Percentiles rank a stretch among this genome's conserved stretches.
phyloP scores from a whole-genome alignment of 2,329 filamentous ascomycete genomes.

The Colletotrichum musicola region DNA sequence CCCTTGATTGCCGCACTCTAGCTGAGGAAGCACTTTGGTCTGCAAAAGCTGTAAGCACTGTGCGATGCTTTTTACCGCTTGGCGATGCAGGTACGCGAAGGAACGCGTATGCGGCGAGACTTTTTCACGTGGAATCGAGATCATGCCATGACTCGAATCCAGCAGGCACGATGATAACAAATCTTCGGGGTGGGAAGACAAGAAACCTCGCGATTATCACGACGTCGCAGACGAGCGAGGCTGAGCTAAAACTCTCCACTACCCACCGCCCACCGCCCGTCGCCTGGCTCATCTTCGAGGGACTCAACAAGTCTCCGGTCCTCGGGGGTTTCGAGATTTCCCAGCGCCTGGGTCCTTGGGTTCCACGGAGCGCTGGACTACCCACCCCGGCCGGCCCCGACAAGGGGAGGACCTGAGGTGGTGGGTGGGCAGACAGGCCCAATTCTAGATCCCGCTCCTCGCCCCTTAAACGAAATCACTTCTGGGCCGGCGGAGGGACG shows the following conservation, averaged over 20 bases:
- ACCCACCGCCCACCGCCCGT: too few relatives aligned
- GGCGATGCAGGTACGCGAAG: not conserved
- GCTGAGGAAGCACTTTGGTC: not conserved
- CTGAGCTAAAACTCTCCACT: constrained; percentile 9
- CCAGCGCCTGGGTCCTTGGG: not conserved
- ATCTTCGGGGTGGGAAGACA: not conserved
- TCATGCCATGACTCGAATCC: not conserved
- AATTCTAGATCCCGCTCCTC: constrained; percentile 13
- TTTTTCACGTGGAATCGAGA: not conserved
- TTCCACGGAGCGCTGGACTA: constrained; percentile 25
- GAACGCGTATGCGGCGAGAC: not conserved
- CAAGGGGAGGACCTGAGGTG: not conserved
- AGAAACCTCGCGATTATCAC: not conserved
- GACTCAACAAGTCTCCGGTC: constrained; percentile 9
- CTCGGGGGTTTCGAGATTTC: too few relatives aligned
- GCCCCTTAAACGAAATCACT: constrained; percentile 21
- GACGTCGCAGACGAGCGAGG: constrained; percentile 32
- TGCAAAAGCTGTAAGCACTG: not conserved
- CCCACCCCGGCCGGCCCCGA: not conserved
- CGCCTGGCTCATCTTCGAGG: not conserved
- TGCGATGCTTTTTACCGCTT: constrained; percentile 14
- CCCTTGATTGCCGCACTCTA: not conserved
- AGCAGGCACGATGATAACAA: too few relatives aligned
- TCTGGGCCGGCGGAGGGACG: not conserved
- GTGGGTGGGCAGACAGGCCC: not conserved